These are phyloP conservation scores for Corinectria fuckeliana DNA, from an alignment of 2,329 filamentous ascomycete genomes.

Conservation along the genomic window DNA sequence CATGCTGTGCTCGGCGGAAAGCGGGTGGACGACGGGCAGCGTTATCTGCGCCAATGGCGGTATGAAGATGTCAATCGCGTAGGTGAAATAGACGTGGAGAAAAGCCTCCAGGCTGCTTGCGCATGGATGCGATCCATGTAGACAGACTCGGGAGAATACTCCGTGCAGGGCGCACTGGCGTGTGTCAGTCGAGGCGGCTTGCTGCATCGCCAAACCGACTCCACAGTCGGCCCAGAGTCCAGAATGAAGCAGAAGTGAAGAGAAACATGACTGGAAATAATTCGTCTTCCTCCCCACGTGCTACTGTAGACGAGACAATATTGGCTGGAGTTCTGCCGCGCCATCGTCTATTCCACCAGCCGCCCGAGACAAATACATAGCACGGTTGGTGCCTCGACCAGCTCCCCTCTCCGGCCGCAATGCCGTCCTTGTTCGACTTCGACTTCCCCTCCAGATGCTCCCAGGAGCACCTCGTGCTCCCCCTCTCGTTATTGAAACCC, in stretches of 20 bases:
- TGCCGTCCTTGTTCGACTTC: not conserved
- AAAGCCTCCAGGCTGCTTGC: not conserved
- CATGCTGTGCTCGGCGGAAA: conserved; percentile 72
- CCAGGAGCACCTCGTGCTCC: not conserved
- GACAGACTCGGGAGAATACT: not conserved
- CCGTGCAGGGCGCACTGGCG: conserved; percentile 1
- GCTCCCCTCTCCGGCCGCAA: not conserved
- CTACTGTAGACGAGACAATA: not conserved
- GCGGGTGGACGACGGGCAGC: conserved; percentile 73
- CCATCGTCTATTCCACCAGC: not conserved
- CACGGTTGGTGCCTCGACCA: not conserved
- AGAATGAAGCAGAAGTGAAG: not conserved
- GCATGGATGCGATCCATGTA: not conserved
- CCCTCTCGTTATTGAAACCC: not conserved
- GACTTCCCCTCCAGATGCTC: not conserved
- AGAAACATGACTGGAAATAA: not conserved
- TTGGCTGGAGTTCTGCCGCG: not conserved
- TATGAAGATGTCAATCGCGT: conserved; percentile 49
- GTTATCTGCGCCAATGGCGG: conserved; percentile 74
- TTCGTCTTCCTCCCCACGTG: not conserved
- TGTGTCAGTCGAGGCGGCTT: conserved; percentile 20
- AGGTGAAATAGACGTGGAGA: not conserved
- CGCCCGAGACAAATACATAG: not conserved
- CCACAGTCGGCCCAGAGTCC: not conserved
- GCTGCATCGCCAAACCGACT: not conserved